Evolutionary conservation across 2,329 filamentous ascomycete genomes (phyloP).

Genomic region (Cordyceps cicadae): DNA sequence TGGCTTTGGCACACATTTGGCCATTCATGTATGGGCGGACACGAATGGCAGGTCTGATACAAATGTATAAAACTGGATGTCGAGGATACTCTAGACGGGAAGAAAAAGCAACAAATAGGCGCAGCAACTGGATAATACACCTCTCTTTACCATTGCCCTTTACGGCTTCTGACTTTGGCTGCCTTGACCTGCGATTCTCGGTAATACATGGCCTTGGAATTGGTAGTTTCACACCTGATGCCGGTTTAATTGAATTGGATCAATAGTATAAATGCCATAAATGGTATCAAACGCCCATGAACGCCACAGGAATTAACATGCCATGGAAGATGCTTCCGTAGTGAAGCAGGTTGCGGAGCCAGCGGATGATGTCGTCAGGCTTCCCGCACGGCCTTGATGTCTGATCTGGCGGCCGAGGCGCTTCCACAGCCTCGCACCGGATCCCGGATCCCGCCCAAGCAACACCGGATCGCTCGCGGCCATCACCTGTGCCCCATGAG

Average conservation of each 20-base stretch:
- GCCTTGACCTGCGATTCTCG: too few relatives aligned
- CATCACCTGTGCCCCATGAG: constrained; percentile 26
- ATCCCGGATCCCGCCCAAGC: not conserved
- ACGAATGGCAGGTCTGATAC: not conserved
- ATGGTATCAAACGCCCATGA: constrained; percentile 3
- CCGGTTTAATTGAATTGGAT: not conserved
- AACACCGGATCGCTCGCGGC: not conserved
- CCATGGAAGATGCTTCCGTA: not conserved
- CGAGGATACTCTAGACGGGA: not conserved
- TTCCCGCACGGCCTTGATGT: not conserved
- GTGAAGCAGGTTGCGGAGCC: not conserved
- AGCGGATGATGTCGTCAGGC: not conserved
- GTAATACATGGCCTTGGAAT: too few relatives aligned
- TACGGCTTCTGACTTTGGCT: too few relatives aligned
- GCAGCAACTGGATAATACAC: constrained; percentile 10
- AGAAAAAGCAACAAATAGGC: not conserved
- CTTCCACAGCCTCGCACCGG: too few relatives aligned
- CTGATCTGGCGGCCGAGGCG: too few relatives aligned
- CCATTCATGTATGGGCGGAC: not conserved
- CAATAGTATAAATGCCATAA: not conserved
- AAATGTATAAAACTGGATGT: constrained; percentile 2
- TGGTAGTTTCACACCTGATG: not conserved
- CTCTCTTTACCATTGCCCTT: not conserved
- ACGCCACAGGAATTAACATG: not conserved
- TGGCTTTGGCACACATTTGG: not conserved